phyloP scores from a whole-genome alignment of 169 alveolate species.

The Plasmodium knowlesi region DNA sequence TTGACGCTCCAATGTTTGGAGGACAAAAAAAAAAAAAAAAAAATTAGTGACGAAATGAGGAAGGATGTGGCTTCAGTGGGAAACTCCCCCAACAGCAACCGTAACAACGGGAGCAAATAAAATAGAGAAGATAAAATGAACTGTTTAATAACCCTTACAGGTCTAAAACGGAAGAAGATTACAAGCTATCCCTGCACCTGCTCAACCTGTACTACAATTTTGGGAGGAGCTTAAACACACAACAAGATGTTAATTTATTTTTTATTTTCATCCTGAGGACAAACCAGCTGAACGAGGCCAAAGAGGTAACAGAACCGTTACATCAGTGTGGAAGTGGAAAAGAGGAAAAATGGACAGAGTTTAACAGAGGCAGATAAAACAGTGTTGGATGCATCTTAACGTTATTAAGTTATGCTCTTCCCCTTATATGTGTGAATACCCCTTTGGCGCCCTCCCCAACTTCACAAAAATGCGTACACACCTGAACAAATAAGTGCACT shows the following conservation, averaged over 20 bases:
- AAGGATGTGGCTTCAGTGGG: not conserved
- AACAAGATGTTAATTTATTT: slow-evolving; percentile 74
- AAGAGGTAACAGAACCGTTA: slow-evolving; percentile 31
- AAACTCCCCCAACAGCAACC: not conserved
- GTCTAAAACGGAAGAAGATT: slow-evolving; percentile 74
- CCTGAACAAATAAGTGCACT: not conserved
- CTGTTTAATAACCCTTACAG: not conserved
- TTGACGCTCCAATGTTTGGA: not conserved
- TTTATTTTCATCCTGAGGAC: slow-evolving; percentile 65
- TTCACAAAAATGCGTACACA: not conserved
- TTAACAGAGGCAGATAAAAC: not conserved
- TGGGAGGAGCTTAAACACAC: slow-evolving; percentile 73
- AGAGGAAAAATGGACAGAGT: not conserved
- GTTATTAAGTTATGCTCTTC: not conserved
- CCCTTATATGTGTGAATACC: not conserved
- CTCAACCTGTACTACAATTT: slow-evolving; percentile 70
- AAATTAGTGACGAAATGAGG: not conserved
- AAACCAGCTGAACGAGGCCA: slow-evolving; percentile 69
- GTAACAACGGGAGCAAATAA: not conserved
- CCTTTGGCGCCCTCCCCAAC: not conserved
- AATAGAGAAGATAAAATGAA: not conserved
- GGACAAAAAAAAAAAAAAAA: not conserved
- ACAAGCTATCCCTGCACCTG: slow-evolving; percentile 66
- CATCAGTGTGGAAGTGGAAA: not conserved
- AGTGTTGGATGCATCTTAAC: not conserved